Conservation (phyloP, 306 rosid genomes). For the Begonia peltatifolia region DNA sequence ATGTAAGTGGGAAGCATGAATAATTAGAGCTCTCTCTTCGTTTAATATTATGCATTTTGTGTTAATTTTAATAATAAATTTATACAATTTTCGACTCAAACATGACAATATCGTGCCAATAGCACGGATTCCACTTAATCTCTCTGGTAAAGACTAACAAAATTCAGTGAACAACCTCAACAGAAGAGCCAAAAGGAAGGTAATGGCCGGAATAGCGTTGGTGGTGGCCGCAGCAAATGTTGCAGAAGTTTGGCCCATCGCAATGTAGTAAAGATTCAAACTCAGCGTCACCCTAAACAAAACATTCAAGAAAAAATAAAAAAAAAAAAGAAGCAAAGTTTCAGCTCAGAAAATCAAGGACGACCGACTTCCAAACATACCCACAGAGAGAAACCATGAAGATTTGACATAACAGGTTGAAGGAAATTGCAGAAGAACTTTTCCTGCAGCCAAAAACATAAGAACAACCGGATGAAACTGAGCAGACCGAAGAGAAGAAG, state of each 20-base stretch:
- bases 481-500: neutral
- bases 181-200: conserved; percentile 53
- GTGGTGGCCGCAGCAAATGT: conserved; percentile 86
- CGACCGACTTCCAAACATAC: conserved; percentile 17
- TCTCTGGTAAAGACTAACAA: neutral
- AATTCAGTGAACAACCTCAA: conserved; percentile 28
- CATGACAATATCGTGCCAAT: too few species aligned
- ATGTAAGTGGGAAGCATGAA: too few species aligned
- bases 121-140: too few species aligned
- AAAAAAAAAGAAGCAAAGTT: neutral
- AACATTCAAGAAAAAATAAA: neutral
- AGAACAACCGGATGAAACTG: neutral
- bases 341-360: too few species aligned
- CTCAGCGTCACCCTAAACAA: conserved; percentile 54
- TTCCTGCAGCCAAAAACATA: conserved; percentile 36
- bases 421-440: conserved; percentile 42
- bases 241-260: conserved; percentile 70
- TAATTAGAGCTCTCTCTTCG: too few species aligned
- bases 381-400: conserved; percentile 71
- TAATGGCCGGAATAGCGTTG: conserved; percentile 68
- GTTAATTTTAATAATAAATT: too few species aligned
- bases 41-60: too few species aligned
- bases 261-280: conserved; percentile 63
- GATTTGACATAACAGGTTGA: conserved; percentile 43
- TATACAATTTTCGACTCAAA: too few species aligned